Conservation (phyloP, 352 stramenopile species). For the Pythium myriotylum region DNA sequence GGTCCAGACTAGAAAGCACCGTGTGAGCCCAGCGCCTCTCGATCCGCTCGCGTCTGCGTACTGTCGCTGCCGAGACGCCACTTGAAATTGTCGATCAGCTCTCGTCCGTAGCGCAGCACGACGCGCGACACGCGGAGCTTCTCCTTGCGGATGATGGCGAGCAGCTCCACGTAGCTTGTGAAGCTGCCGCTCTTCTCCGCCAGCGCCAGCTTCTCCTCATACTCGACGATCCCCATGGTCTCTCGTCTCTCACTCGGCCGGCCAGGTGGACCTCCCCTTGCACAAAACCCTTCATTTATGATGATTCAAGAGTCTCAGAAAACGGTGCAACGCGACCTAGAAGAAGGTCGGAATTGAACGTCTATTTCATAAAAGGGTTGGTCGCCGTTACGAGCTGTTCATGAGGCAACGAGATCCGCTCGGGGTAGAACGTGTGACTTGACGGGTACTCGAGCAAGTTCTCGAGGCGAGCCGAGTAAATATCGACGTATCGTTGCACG, state of each 20-base stretch:
- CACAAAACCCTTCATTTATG: background rate
- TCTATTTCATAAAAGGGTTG: constrained; percentile 22
- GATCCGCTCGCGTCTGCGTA: constrained; percentile 4
- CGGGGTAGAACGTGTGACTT: constrained; percentile 86
- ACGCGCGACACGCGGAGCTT: constrained; percentile 37
- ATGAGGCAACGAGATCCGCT: constrained; percentile 63
- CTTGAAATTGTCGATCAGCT: constrained; percentile 40
- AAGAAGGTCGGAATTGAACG: background rate
- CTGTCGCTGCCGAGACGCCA: constrained; percentile 36
- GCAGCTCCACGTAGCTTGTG: constrained; percentile 34
- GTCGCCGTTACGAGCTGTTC: constrained; percentile 35
- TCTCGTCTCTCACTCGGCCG: background rate
- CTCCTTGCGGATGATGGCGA: constrained; percentile 42
- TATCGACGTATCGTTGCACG: constrained; percentile 86
- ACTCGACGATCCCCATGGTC: constrained; percentile 37
- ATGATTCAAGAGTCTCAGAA: background rate
- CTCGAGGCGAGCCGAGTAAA: constrained; percentile 86
- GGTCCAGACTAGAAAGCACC: constrained; percentile 29
- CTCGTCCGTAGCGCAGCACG: constrained; percentile 32
- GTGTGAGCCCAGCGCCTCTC: background rate
- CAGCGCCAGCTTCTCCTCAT: constrained; percentile 34
- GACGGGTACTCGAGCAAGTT: constrained; percentile 84
- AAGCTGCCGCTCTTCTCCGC: constrained; percentile 32
- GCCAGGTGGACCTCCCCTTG: constrained; percentile 2
- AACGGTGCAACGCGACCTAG: background rate